These are phyloP conservation scores for Gaillardinia entomophila DNA, from an alignment of 805 yeast species.

Conservation along the genomic window DNA sequence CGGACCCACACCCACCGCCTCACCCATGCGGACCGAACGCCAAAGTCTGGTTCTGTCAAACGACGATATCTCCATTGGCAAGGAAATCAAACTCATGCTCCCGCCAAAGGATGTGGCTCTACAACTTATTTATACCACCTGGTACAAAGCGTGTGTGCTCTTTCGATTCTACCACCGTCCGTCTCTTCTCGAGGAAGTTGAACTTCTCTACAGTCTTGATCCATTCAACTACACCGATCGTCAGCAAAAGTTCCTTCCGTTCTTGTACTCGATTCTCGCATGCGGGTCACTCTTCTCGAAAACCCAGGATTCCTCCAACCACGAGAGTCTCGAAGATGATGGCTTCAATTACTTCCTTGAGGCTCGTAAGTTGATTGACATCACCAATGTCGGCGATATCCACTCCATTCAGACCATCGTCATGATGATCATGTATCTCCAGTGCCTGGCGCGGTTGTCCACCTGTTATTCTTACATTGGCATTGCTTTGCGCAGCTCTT, in stretches of 20 bases:
- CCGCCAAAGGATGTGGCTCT: constrained; percentile 75
- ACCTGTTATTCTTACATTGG: constrained; percentile 90
- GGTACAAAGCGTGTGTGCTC: constrained; percentile 82
- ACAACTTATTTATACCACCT: constrained; percentile 65
- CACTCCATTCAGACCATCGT: constrained; percentile 81
- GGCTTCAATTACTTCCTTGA: constrained; percentile 78
- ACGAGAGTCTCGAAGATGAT: constrained; percentile 56
- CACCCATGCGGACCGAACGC: constrained; percentile 5
- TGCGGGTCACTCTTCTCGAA: constrained; percentile 77
- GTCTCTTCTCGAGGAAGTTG: constrained; percentile 66
- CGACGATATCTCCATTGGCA: constrained; percentile 19
- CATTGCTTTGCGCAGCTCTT: constrained; percentile 74
- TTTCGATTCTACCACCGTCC: constrained; percentile 86
- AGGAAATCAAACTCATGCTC: constrained; percentile 59
- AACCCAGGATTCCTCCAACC: constrained; percentile 23
- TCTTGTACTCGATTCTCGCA: constrained; percentile 82
- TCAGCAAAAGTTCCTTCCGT: constrained; percentile 70
- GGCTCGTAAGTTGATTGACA: constrained; percentile 73
- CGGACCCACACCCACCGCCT: constrained; percentile 15
- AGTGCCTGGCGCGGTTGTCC: constrained; percentile 81
- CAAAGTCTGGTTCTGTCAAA: constrained; percentile 10
- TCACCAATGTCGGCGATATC: constrained; percentile 77
- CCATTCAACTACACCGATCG: constrained; percentile 66
- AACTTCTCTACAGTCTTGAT: constrained; percentile 68
- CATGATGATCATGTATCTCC: constrained; percentile 79